Conservation (phyloP, 306 rosid genomes). For the Lathyrus sativus region DNA sequence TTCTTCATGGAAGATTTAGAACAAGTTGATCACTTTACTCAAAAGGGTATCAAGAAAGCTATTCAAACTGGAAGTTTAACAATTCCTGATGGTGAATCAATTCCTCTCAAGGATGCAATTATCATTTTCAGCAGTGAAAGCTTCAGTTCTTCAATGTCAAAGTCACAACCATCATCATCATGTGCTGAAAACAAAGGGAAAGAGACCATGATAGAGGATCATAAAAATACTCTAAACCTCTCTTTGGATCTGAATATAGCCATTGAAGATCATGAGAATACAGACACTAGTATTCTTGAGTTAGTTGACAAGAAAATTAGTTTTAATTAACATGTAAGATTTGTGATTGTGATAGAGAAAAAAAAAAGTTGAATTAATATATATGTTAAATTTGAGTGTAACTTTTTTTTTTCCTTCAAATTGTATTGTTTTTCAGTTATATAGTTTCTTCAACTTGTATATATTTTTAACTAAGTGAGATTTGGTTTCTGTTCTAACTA, state of each 20-base stretch:
- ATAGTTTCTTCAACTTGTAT: no score
- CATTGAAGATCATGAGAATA: slow-evolving; percentile 46
- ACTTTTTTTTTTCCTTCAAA: slow-evolving; percentile 12
- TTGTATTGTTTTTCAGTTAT: no score
- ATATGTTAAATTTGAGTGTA: slow-evolving; percentile 38
- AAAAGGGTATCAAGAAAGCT: slow-evolving; percentile 63
- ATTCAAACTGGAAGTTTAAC: slow-evolving; percentile 61
- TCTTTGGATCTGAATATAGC: slow-evolving; percentile 75
- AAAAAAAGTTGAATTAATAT: slow-evolving; percentile 28
- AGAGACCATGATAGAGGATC: slow-evolving; percentile 36
- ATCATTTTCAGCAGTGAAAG: slow-evolving; percentile 65
- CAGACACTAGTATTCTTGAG: slow-evolving; percentile 49
- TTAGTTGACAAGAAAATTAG: slow-evolving; percentile 59
- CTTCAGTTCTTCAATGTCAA: slow-evolving; percentile 35
- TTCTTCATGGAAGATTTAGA: slow-evolving; percentile 80
- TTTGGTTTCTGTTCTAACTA: slow-evolving; percentile 33
- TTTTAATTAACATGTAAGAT: slow-evolving; percentile 51
- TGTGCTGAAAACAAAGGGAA: slow-evolving; percentile 38
- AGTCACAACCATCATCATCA: slow-evolving; percentile 36
- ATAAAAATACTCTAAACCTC: slow-evolving; percentile 31
- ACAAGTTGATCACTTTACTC: slow-evolving; percentile 58
- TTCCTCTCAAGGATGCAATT: slow-evolving; percentile 74
- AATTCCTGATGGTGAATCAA: slow-evolving; percentile 54
- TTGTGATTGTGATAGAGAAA: slow-evolving; percentile 7
- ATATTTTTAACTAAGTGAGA: slow-evolving; percentile 17